Evolutionary conservation across 495 filamentous ascomycete species (phyloP), one percentile per base, ranked within the genome.

Genomic region (Xanthoparmelia taractica): DNA sequence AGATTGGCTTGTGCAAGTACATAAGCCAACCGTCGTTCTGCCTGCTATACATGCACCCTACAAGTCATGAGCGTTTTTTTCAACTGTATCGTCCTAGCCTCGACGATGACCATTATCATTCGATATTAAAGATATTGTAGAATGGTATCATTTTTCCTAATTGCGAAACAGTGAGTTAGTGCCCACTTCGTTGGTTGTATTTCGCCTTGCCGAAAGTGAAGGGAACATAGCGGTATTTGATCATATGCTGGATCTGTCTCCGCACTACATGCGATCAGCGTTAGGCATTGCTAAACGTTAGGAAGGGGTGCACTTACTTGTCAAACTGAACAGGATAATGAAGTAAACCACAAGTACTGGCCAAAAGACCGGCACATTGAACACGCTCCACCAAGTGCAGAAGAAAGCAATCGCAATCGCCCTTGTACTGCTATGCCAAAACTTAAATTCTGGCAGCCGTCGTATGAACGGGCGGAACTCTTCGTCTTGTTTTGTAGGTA

Each of bases 201-300:
- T 84, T 83, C 34, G 89, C 82, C 84, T 97, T 97, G 73, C 92
- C 92, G 67, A 96, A 86, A 23, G 90, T 86, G 80, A 97, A 97
- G 47, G 92, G 92, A 36, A 97, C 91, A 73, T 97, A 98, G 76
- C 94, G 90, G 79, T 98, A 98, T 79, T 97, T 98, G 85, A 98
- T 96, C 94, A 98, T 98, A 77, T 96, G 92, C 80, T 98, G 94
- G 64, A 98, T 98, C 77, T 98, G 94, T 76, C 92, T 87, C 71
- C 94, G 84, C 94, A 98, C 91, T 96, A 67, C 37, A 65, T 11
- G 27, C 23, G 61, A 29, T 40, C 17, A 10, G 8, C 23, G 7
- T 20, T 65, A 27, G 60, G 63, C 45, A 25, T 57, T 36, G 40
- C 27, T 27, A 63, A n/a, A 34, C 25, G 15, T 25, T 10, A 8